phyloP scores from a whole-genome alignment of 2,329 filamentous ascomycete species.

The Eutypa lata region DNA sequence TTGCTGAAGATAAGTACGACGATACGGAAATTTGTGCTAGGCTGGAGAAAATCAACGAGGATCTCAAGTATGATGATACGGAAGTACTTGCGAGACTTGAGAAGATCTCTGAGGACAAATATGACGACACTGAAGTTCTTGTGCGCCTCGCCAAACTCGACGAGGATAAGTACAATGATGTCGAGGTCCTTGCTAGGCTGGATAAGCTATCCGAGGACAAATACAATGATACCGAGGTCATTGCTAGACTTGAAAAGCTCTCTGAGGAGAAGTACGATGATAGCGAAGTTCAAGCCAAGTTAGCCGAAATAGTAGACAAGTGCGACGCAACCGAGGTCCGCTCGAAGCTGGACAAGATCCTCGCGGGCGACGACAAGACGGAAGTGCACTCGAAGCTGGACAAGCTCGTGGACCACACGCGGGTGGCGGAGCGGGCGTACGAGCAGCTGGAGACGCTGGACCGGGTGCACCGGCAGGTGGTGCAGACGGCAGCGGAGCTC shows the following conservation, averaged over 20 bases:
- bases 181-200: slow-evolving; percentile 3
- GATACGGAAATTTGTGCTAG: slow-evolving; percentile 20
- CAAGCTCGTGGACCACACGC: slow-evolving; percentile 60
- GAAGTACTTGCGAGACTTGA: neutral
- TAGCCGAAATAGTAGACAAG: slow-evolving; percentile 8
- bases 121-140: slow-evolving; percentile 1
- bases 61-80: neutral
- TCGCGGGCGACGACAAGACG: slow-evolving; percentile 2
- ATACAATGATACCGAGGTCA: neutral
- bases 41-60: slow-evolving; percentile 24
- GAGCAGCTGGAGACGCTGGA: slow-evolving; percentile 79
- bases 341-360: slow-evolving; percentile 17
- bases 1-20: slow-evolving; percentile 7
- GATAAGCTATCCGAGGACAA: slow-evolving; percentile 31
- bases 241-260: slow-evolving; percentile 29
- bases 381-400: slow-evolving; percentile 35
- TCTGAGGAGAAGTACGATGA: slow-evolving; percentile 3
- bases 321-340: slow-evolving; percentile 20
- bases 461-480: slow-evolving; percentile 83
- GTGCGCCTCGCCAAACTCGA: slow-evolving; percentile 22
- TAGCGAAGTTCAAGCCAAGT: neutral
- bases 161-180: slow-evolving; percentile 3
- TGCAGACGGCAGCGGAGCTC: slow-evolving; percentile 79
- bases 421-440: slow-evolving; percentile 66
- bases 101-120: slow-evolving; percentile 1